Evolutionary conservation across 345 rosid genomes (phyloP), one percentile per base, ranked within the genome.

Genomic region (Brassica cretica): DNA sequence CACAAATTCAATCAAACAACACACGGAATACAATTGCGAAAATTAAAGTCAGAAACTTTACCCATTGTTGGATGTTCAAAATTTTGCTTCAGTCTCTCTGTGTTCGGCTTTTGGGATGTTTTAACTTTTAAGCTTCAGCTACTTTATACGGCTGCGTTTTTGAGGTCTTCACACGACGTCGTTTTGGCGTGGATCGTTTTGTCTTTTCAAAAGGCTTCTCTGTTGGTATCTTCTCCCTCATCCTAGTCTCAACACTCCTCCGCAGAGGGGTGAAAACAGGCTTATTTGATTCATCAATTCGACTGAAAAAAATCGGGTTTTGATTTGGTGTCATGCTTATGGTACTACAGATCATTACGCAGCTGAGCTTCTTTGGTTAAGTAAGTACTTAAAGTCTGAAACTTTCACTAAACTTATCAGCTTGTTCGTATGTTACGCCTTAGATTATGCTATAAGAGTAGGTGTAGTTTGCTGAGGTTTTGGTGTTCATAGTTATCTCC

Each of bases 31-130:
- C 76, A 55, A 5, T 8, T 16, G 0, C 24, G 58, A 58, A 58
- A 15, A 29, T 25, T 49, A 68, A 81, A 80, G 70, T 11, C 10
- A 4, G 11, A 74, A 68, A 67, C 78, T 78, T 73, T 73, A 79
- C 78, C 82, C 78, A 68, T 79, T 30, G 15, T 60, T 33, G 15
- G 7, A 2, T 67, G 60, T 49, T 27, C 39, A 27, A 46, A 68
- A 3, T 46, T n/a, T 24, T 2, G 0, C 21, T 14, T 8, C 27
- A 1, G 29, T 46, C 2, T 46, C 59, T 15, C 8, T n/a, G 10
- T 27, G 46, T 59, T 16, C 18, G 18, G 27, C 59, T 68, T 59
- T 30, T 2, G 12, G 39, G 8, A 27, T 27, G 30, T 27, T 27
- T 27, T 0, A 21, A 21, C 24, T 21, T 21, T 21, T 27, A 27